Conservation (phyloP, 495 filamentous ascomycete genomes). For the Chaetomium tenue region DNA sequence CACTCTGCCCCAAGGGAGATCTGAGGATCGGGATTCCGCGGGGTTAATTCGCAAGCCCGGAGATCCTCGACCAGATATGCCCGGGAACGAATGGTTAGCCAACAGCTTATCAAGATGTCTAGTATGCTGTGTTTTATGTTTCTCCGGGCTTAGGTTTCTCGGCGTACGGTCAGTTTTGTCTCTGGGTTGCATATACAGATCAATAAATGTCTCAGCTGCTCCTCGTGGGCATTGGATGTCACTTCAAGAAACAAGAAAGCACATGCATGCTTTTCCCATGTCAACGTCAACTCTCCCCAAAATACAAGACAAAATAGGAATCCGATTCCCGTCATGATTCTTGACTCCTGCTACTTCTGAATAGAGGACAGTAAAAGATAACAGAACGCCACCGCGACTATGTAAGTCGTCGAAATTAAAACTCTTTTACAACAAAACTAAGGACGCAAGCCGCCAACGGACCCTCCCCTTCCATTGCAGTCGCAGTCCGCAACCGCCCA, state of each 20-base stretch:
- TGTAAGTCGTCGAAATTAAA: conserved; percentile 9
- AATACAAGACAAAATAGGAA: not conserved
- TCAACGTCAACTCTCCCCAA: not conserved
- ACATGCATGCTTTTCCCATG: not conserved
- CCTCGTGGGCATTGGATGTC: not conserved
- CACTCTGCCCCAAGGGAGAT: not conserved
- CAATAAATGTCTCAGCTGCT: too few relatives aligned
- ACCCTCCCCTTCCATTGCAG: not conserved
- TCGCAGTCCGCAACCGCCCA: not conserved
- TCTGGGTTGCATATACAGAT: too few relatives aligned
- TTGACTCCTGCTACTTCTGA: not conserved
- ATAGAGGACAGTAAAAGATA: not conserved
- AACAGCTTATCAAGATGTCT: conserved; percentile 3
- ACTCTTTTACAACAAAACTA: conserved; percentile 12
- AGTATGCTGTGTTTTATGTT: too few relatives aligned
- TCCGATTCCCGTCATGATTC: conserved; percentile 4
- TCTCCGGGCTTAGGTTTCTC: not conserved
- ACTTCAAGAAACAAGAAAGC: not conserved
- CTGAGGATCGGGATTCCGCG: conserved; percentile 25
- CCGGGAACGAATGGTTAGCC: not conserved
- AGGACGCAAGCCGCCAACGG: not conserved
- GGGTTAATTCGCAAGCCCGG: conserved; percentile 17
- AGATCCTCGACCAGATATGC: conserved; percentile 18
- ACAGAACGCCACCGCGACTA: conserved; percentile 5
- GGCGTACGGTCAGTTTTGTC: not conserved